Percentiles rank a stretch among this genome's conserved stretches.
phyloP scores from a whole-genome alignment of 129 eudicot species.

The Sambucus nigra region DNA sequence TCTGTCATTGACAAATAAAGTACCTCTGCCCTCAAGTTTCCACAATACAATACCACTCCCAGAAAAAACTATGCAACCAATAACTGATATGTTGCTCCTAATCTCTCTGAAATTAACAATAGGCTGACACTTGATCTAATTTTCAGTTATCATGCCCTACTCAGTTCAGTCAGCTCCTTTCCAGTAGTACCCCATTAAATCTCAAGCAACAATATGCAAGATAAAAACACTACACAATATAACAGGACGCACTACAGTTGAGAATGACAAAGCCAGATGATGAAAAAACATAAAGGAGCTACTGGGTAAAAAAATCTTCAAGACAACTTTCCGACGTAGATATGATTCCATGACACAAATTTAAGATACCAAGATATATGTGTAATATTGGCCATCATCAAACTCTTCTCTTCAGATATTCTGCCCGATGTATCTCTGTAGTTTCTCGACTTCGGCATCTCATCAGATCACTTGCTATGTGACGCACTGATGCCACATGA shows the following conservation, averaged over 20 bases:
- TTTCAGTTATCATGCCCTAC: neutral
- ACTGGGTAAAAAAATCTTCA: too few relatives aligned
- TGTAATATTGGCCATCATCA: too few relatives aligned
- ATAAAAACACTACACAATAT: neutral
- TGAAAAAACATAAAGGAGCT: too few relatives aligned
- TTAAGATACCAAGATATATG: too few relatives aligned
- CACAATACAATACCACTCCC: neutral
- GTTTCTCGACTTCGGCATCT: too few relatives aligned
- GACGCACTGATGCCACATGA: too few relatives aligned
- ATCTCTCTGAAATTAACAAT: slow-evolving; percentile 1
- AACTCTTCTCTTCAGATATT: too few relatives aligned
- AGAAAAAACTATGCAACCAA: neutral
- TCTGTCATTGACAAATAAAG: slow-evolving; percentile 12
- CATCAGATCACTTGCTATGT: too few relatives aligned
- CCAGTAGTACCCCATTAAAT: slow-evolving; percentile 2
- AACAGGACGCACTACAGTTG: too few relatives aligned
- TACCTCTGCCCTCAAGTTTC: neutral
- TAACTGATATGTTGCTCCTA: neutral
- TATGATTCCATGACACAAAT: too few relatives aligned
- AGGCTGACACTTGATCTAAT: slow-evolving; percentile 2
- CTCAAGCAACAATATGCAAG: slow-evolving; percentile 2
- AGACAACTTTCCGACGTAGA: too few relatives aligned
- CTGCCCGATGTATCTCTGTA: neutral
- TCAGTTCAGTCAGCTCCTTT: neutral
- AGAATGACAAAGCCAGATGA: too few relatives aligned